These are phyloP conservation scores for Cladosporium sp. DNA, from an alignment of 2,329 filamentous ascomycete species.

Conservation along the genomic window DNA sequence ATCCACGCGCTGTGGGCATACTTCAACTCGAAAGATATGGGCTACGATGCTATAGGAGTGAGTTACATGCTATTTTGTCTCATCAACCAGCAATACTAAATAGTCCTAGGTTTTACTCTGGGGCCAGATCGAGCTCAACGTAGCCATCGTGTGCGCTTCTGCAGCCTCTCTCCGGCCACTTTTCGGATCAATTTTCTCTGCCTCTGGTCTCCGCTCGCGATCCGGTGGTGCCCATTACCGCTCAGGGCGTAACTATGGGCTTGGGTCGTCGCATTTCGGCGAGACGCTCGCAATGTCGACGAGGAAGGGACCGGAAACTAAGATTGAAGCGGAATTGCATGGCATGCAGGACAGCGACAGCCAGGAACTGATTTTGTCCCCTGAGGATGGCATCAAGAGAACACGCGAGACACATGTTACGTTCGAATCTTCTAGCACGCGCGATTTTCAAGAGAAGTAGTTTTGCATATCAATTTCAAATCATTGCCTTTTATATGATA, in stretches of 20 bases:
- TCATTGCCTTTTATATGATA: not conserved
- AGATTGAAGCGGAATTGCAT: not conserved
- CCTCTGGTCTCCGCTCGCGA: not conserved
- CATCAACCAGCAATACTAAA: not conserved
- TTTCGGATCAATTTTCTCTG: not conserved
- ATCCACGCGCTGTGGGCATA: not conserved
- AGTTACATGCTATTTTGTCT: not conserved
- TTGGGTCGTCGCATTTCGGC: not conserved
- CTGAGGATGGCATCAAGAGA: not conserved
- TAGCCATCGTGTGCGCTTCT: slow-evolving; percentile 7
- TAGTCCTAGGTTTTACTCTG: slow-evolving; percentile 24
- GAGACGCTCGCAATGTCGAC: not conserved
- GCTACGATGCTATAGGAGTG: slow-evolving; percentile 6
- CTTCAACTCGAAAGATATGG: not conserved
- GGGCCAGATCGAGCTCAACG: slow-evolving; percentile 14
- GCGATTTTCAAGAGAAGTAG: not conserved
- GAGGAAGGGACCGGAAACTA: not conserved
- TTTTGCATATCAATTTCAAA: not conserved
- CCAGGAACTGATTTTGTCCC: not conserved
- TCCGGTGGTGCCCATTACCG: not conserved
- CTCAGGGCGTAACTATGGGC: not conserved
- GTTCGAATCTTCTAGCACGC: not conserved
- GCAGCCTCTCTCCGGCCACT: slow-evolving; percentile 4
- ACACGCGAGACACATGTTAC: slow-evolving; percentile 2
- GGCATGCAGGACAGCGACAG: slow-evolving; percentile 2